Evolutionary conservation across 2,329 filamentous ascomycete species (phyloP), one percentile per base, ranked within the genome.

Genomic region (Ascochyta rabiei): DNA sequence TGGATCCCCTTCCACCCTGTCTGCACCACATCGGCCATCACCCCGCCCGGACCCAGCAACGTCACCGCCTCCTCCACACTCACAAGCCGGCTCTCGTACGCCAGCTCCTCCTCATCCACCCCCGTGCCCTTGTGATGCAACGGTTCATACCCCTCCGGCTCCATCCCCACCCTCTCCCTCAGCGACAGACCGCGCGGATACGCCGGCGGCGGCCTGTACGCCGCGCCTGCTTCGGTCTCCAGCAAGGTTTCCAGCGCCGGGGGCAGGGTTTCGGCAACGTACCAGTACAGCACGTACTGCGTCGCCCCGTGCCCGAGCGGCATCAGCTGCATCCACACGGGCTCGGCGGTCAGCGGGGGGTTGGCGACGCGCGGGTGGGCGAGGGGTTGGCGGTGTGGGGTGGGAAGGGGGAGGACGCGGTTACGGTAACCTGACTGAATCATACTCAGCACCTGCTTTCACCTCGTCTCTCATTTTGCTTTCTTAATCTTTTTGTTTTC

Each of bases 251-350:
- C 74, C 4, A 75, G 48, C 7, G 62, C 60, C 2, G 76, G 76
- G 1, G 79, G 76, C 4, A 81, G 63, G 0, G 78, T 80, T 57
- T 81, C 79, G 2, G 77, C 76, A 30, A 78, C 71, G 57, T 80
- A 80, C 79, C 79, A 81, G 58, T 76, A 79, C 4, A 80, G 64
- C 9, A 80, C 59, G 51, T 81, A 81, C 60, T 81, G 79, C 18
- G 57, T 66, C 2, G 61, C 48, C 2, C 42, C 33, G 21, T 64
- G 49, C 1, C 55, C 63, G 39, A 78, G 46, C 1, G 78, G 78
- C 48, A 79, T 55, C 33, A 82, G 46, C 56, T 81, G 75, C 53
- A 76, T 77, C 74, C 77, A 81, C 2, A 82, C 60, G 0, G 80
- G 75, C 52, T 82, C 80, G 0, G 72, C 76, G 2, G 66, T 77